Evolutionary conservation across 176 grass and related monocot species (phyloP).

Genomic region (Themeda triandra): DNA sequence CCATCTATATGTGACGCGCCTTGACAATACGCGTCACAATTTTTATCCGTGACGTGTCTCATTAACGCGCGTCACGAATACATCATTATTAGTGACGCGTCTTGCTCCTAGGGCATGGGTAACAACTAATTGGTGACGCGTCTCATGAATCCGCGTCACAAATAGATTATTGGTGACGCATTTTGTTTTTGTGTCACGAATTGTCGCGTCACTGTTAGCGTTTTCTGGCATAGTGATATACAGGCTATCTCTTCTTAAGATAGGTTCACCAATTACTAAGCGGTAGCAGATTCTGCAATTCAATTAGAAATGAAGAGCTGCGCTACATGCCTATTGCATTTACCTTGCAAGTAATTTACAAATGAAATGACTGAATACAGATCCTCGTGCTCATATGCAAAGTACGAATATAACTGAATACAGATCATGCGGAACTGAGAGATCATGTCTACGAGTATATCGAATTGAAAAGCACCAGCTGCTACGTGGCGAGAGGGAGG

Average conservation of each 20-base stretch:
- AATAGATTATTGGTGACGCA: too few species aligned
- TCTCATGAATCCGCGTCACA: too few species aligned
- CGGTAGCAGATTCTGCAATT: background rate
- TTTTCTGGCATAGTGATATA: too few species aligned
- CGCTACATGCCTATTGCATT: background rate
- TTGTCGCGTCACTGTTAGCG: too few species aligned
- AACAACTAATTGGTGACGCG: too few species aligned
- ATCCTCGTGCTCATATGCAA: background rate
- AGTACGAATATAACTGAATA: background rate
- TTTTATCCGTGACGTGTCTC: too few species aligned
- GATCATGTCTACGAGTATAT: background rate
- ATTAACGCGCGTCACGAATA: too few species aligned
- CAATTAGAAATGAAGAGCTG: background rate
- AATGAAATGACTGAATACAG: background rate
- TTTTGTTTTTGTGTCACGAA: too few species aligned
- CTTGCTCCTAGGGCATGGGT: too few species aligned
- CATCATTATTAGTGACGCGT: too few species aligned
- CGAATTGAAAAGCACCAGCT: background rate
- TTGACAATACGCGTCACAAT: too few species aligned
- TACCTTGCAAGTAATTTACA: background rate
- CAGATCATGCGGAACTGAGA: background rate
- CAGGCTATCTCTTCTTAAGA: background rate
- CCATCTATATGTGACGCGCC: too few species aligned
- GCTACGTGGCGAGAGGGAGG: background rate
- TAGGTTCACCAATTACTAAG: background rate